A percentile compares a stretch with the other conserved stretches of the same genome.
These are phyloP conservation scores for Zychaea mexicana DNA, from an alignment of 371 early-diverging fungal species.

Conservation along the genomic window DNA sequence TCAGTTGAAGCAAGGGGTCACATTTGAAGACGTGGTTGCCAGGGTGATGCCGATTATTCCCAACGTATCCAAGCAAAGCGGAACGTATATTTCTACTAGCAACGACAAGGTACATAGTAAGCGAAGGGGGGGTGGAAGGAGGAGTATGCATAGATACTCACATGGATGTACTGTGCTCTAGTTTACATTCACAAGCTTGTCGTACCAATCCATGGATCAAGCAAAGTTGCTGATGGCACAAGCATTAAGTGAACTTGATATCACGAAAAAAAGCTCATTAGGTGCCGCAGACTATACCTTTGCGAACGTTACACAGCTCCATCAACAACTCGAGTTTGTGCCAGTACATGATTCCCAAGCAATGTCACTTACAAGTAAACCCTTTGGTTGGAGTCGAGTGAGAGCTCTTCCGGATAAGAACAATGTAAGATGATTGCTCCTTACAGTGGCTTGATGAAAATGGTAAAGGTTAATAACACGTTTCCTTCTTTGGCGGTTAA, in stretches of 20 bases:
- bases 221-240: slow-evolving; percentile 26
- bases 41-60: background rate
- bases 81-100: slow-evolving; percentile 25
- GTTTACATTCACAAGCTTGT: slow-evolving; percentile 28
- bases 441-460: no score
- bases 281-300: slow-evolving; percentile 24
- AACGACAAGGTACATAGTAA: slow-evolving; percentile 21
- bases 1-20: background rate
- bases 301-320: background rate
- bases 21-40: background rate
- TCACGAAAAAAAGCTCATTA: slow-evolving; percentile 22
- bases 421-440: no score
- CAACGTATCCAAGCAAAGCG: slow-evolving; percentile 24
- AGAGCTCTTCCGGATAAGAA: background rate
- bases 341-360: slow-evolving; percentile 35
- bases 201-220: slow-evolving; percentile 19
- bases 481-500: no score
- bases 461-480: no score
- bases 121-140: background rate
- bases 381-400: slow-evolving; percentile 35
- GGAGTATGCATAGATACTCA: no score
- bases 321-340: slow-evolving; percentile 10
- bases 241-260: slow-evolving; percentile 26
- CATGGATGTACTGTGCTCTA: slow-evolving; percentile 1
- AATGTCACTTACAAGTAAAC: slow-evolving; percentile 26